Base-by-base conservation (phyloP, 2,329 filamentous ascomycete genomes). In the Raffaelea ambrosiae region DNA sequence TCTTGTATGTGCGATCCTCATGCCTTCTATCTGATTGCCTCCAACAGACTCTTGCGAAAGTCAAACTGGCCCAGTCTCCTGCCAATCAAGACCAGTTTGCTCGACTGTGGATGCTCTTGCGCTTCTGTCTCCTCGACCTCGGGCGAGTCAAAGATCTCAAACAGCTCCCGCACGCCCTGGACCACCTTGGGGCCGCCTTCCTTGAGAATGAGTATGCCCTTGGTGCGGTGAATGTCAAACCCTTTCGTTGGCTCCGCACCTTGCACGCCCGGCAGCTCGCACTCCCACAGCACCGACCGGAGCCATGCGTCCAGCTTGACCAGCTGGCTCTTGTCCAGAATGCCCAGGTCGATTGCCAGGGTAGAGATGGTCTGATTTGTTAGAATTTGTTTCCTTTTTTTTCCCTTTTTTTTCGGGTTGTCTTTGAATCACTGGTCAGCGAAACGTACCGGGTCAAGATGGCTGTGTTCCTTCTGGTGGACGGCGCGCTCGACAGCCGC, bases 151-250 rank as follows among this genome's bases (percentile, higher is more conserved):
- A 88, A 78, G 21, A 97, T 85, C 59, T 98, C 93, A 63, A 97
- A 98, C 16, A 97, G 77, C 57, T 96, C 91, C 46, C 91, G 73
- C 1, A 98, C 93, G 2, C 90, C 93, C 63, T 98, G 93, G 8
- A 97, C 73, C 53, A 97, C 79, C 61, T 88, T 86, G 40, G 81
- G 69, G 0, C 71, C 69, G 1, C 87, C 88, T 47, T 83, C 72
- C 0, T 68, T 59, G 18, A 91, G 70, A 0, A 77, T 70, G 7
- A 97, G 64, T 3, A 88, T 79, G 1, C 89, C 91, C 63, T 98
- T 98, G 33, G 88, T 70, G 13, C 93, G 79, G 61, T 98, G 91
- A 20, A 97, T 83, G 58, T 96, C 89, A 54, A 94, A 87, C 40
- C 47, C 59, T 43, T 54, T 56, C 47, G 44, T 63, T 50, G 39